Evolutionary conservation across 2,329 filamentous ascomycete species (phyloP), one percentile per base, ranked within the genome.

Genomic region (Juglanconis sp.): DNA sequence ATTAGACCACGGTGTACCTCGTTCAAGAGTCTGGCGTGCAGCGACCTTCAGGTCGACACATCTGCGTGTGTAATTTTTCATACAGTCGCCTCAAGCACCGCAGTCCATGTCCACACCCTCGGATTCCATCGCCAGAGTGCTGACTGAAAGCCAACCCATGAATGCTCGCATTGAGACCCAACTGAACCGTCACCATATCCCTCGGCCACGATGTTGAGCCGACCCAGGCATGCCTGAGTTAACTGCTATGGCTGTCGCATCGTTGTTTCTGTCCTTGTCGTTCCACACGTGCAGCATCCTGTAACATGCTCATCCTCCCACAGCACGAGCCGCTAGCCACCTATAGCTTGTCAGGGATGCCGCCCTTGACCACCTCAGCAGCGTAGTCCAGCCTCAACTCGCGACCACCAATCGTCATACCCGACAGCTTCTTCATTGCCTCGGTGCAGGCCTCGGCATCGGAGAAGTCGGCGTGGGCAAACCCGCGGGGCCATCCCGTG

Each of bases 381-480:
- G 82, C 82, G 75, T 76, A 96, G 72, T 92, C 88, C 31, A 93
- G 67, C 59, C 81, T 82, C 65, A 96, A 75, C 56, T 73, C 70
- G 58, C 91, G 83, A 47, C 87, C 87, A 67, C 87, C 87, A n/a
- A 93, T 76, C 52, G 77, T 73, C 73, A 84, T 84, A 30, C 76
- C 74, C 56, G 73, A 2, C 44, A 96, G 77, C 13, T 78, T 65
- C 57, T 86, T 81, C 67, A 77, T 77, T 0, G 84, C 92, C 63
- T 76, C 77, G 57, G 76, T 68, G n/a, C 91, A 90, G 63, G 85
- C 85, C 64, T 86, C 81, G 44, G 87, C 71, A 67, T 90, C 85
- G 48, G 82, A 69, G 73, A 96, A 96, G 70, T 96, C 91, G 53
- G 88, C 89, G 71, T 96, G 92, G 24, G 88, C 90, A 71, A 95